phyloP scores from a whole-genome alignment of 2,329 filamentous ascomycete species.

The Venturia pyrina region DNA sequence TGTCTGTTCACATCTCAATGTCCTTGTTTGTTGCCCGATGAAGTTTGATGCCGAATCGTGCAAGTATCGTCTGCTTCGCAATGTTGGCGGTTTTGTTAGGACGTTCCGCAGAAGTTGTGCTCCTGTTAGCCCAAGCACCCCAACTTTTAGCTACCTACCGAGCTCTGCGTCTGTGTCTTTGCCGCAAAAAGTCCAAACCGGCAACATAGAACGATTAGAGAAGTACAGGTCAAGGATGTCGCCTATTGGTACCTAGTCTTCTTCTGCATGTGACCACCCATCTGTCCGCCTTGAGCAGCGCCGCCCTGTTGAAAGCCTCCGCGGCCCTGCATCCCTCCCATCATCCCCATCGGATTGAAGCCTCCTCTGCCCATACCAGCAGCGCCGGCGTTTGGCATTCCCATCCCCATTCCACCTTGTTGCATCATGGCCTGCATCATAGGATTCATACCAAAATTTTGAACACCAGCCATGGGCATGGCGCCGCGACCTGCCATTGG shows the following conservation, averaged over 20 bases:
- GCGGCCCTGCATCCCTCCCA: slow-evolving; percentile 3
- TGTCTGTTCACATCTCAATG: background rate
- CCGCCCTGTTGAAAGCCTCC: background rate
- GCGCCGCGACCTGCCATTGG: slow-evolving; percentile 24
- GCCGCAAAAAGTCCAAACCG: background rate
- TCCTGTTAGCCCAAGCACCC: background rate
- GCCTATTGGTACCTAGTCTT: background rate
- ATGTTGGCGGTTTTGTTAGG: background rate
- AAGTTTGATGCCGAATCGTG: background rate
- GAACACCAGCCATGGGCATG: slow-evolving; percentile 14
- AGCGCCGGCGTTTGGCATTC: background rate
- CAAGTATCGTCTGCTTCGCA: background rate
- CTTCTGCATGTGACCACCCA: slow-evolving; percentile 1
- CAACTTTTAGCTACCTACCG: background rate
- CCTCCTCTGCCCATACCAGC: background rate
- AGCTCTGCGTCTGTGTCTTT: background rate
- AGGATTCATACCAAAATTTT: slow-evolving; percentile 2
- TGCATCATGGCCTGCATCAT: slow-evolving; percentile 1
- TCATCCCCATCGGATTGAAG: slow-evolving; percentile 5
- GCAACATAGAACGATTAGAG: background rate
- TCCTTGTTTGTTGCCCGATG: background rate
- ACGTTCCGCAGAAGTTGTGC: background rate
- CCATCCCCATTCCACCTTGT: slow-evolving; percentile 5
- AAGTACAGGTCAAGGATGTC: background rate
- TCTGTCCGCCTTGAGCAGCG: background rate